Evolutionary conservation across 805 yeast species (phyloP).

Genomic region (Candida quercuum): DNA sequence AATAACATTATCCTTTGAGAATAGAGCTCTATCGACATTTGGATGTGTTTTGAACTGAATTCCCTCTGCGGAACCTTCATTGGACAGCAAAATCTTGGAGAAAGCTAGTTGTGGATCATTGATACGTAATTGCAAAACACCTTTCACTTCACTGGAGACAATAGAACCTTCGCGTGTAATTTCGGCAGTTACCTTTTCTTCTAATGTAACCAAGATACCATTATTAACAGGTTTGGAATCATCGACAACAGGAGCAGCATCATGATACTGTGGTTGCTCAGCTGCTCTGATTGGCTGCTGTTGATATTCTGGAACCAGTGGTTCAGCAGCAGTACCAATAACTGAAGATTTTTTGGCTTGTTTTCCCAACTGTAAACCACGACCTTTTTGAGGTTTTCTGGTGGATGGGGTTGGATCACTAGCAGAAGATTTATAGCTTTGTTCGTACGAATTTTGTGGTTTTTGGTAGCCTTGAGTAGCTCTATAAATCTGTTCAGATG

Average conservation of each 20-base stretch:
- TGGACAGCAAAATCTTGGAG: conserved; percentile 54
- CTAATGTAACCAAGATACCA: conserved; percentile 73
- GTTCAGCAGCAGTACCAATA: conserved; percentile 21
- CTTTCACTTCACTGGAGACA: conserved; percentile 71
- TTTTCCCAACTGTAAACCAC: conserved; percentile 77
- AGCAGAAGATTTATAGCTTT: neutral
- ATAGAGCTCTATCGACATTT: conserved; percentile 78
- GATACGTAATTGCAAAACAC: conserved; percentile 84
- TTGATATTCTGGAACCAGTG: conserved; percentile 27
- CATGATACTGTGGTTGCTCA: conserved; percentile 13
- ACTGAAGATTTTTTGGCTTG: conserved; percentile 22
- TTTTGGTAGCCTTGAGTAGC: conserved; percentile 11
- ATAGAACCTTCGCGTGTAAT: conserved; percentile 81
- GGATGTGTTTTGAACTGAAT: conserved; percentile 91
- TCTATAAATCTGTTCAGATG: conserved; percentile 5
- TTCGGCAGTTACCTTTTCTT: conserved; percentile 74
- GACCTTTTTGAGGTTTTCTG: conserved; percentile 45
- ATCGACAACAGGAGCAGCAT: conserved; percentile 11
- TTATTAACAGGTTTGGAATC: conserved; percentile 43
- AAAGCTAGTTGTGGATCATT: conserved; percentile 68
- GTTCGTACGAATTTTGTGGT: conserved; percentile 12
- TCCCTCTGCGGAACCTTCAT: conserved; percentile 42
- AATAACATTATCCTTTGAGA: conserved; percentile 51
- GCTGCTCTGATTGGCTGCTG: conserved; percentile 12
- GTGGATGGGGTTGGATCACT: conserved; percentile 21